Evolutionary conservation across 176 grass and related monocot genomes (phyloP), one percentile per base, ranked within the genome.

Genomic region (Secale cereale): DNA sequence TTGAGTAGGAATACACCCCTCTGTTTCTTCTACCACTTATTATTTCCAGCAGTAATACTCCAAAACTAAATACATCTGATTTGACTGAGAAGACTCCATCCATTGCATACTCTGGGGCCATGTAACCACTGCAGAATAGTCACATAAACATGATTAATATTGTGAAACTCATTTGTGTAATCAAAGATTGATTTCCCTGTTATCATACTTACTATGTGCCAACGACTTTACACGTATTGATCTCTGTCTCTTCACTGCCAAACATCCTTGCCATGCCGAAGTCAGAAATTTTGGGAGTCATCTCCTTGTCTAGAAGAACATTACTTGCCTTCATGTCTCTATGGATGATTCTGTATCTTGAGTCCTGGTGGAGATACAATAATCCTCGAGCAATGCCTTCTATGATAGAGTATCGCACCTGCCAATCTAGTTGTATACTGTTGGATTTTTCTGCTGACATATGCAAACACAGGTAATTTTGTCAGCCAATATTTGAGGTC

Each of bases 211-310:
- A 97, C 95, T 94, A 89, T 87, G 92, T 97, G 36, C 95, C 95
- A 39, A 91, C 95, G 59, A 97, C 88, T 87, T 90, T 86, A 10
- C 54, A 70, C 12, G 95, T 89, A 62, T 90, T 91, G 77, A 88
- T 90, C 89, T 89, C 92, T 20, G 90, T 87, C 72, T 94, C 88
- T 56, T 94, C 92, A 20, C 85, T 81, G 39, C 86, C 88, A 87
- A 97, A 97, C 28, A 94, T 86, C 86, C 92, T 92, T 32, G 92
- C 92, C 92, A 94, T 78, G 32, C 94, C 94, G 7, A 97, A 97
- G 73, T 97, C 92, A 1, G 92, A 97, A 82, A 97, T 94, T 81
- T 92, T 97, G 2, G 90, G 92, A 13, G 48, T 81, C 94, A 94
- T 94, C 67, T 85, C 86, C 62, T 69, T 89, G 74, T 91, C 94